These are phyloP conservation scores for Metschnikowia picachoensis DNA, from an alignment of 805 yeast species.

Conservation along the genomic window DNA sequence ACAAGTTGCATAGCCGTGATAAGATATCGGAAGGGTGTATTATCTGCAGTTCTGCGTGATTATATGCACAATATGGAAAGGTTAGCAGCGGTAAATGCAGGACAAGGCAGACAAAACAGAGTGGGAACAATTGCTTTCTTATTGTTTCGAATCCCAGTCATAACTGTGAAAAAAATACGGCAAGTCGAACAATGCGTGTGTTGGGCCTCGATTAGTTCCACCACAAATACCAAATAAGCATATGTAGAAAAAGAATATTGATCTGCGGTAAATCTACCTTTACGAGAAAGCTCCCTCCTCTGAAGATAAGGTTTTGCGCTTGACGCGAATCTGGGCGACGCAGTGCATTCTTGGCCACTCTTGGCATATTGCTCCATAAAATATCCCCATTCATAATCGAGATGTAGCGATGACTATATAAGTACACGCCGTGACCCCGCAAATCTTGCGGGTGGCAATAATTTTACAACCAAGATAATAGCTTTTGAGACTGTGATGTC, in stretches of 20 bases:
- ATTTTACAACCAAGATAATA: not conserved
- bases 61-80: not conserved
- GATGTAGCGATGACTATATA: conserved; percentile 3
- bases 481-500: conserved; percentile 1
- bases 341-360: conserved; percentile 10
- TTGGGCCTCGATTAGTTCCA: not conserved
- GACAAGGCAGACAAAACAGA: not conserved
- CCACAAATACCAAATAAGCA: no score
- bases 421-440: not conserved
- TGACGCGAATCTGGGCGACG: conserved; percentile 1
- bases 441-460: not conserved
- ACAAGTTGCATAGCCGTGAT: not conserved
- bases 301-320: conserved; percentile 3
- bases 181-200: not conserved
- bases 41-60: not conserved
- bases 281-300: not conserved
- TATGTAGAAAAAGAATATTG: not conserved
- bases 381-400: conserved; percentile 5
- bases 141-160: not conserved
- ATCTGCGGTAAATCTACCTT: no score
- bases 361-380: conserved; percentile 12
- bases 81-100: not conserved
- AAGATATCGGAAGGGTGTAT: not conserved
- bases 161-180: not conserved
- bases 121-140: not conserved